Base-by-base conservation (phyloP, 2,329 filamentous ascomycete genomes). In the Clarireedia hainanense region DNA sequence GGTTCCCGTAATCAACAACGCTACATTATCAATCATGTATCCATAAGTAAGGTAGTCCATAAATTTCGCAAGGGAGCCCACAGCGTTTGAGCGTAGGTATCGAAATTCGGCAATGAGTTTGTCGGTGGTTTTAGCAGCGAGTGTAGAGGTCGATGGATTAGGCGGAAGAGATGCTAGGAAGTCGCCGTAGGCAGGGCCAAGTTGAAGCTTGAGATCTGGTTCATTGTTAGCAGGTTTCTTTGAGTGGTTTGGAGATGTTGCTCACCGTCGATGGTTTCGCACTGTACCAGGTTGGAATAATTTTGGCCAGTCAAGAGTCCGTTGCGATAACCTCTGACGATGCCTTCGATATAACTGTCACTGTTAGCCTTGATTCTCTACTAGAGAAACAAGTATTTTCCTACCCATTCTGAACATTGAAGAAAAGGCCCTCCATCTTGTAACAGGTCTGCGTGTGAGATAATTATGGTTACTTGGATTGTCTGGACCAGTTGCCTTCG, bases 11-110 rank as follows among this genome's bases (percentile, higher is more conserved):
- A 99, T 99, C 68, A 99, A 84, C 42, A 99, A 85, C 40, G 95
- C 94, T 52, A 99, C 91, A 68, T 99, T 99, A 75, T 99, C 94
- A 73, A 99, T 99, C 94, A 99, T 99, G 79, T 99, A 99, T 60
- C 91, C 92, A 72, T 99, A 99, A 1, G 94, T 99, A 59, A 99
- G 78, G 73, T 96, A 99, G 73, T 97, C 91, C 83, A 99, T 91
- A 73, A 99, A 99, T 70, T 89, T 91, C 60, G 91, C 86, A 39
- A 96, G 83, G 1, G 91, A 89, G 15, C 94, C 94, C 2, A 89
- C 89, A 27, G 92, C 89, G 70, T 99, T 96, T 60, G 91, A 91
- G 65, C 95, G 89, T 47, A 99, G 80, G 72, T 99, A 99, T 69
- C 91, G 86, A 73, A 99, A 99, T 73, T 99, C 94, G 63, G 91